A percentile compares a stretch with the other conserved stretches of the same genome.
These are phyloP conservation scores for Vigna radiata DNA, from an alignment of 306 rosid species.

Conservation along the genomic window DNA sequence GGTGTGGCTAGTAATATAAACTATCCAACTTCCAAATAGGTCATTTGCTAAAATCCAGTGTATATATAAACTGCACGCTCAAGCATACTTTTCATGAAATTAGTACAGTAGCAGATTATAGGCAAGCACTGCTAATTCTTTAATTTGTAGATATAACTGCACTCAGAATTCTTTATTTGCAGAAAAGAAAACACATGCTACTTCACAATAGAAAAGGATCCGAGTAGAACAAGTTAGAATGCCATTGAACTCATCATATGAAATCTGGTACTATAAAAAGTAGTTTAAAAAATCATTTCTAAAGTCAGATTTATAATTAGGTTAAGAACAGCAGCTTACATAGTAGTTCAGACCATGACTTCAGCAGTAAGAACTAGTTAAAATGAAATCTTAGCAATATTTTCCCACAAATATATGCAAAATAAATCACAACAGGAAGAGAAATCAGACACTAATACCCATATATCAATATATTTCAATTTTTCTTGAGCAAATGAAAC, in stretches of 20 bases:
- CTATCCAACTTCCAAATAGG: background rate
- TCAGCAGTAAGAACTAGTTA: conserved; percentile 15
- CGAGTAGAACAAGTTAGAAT: conserved; percentile 1
- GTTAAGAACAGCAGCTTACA: conserved; percentile 22
- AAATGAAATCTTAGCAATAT: conserved; percentile 16
- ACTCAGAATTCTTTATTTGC: background rate
- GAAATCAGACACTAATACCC: conserved; percentile 63
- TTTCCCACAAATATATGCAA: conserved; percentile 8
- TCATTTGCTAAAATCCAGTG: conserved; percentile 5
- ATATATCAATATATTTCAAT: conserved; percentile 79
- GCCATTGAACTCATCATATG: conserved; percentile 5
- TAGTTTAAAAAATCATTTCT: conserved; percentile 7
- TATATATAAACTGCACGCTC: background rate
- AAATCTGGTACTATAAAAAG: background rate
- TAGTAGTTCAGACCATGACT: conserved; percentile 15
- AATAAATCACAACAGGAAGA: conserved; percentile 26
- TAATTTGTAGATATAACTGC: conserved; percentile 4
- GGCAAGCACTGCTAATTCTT: conserved; percentile 1
- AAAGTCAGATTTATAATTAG: background rate
- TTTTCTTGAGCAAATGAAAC: conserved; percentile 80
- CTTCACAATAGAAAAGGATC: background rate
- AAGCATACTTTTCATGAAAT: background rate
- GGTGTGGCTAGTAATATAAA: conserved; percentile 16
- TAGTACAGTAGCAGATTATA: background rate
- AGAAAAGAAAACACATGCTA: background rate